Base-by-base conservation (phyloP, 2,329 filamentous ascomycete genomes). In the Purpureocillium lavendulum region DNA sequence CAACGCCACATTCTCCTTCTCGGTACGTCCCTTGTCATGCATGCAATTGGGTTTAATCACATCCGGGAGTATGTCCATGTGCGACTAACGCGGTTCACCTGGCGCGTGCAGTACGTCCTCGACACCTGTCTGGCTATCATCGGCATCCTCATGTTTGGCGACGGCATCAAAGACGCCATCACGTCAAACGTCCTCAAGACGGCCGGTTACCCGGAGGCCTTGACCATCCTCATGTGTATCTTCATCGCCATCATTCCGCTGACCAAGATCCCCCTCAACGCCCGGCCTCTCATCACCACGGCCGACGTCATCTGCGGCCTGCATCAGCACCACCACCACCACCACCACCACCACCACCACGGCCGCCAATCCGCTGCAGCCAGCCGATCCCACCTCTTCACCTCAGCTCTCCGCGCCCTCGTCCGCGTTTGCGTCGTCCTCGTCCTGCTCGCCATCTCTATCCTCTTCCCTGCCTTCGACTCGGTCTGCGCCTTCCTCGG, bases 131-230 rank as follows among this genome's bases (percentile, higher is more conserved):
- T 94, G 56, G 89, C 87, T 18, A 75, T 92, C 33, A 77, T 85
- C 10, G 90, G 92, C 30, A 75, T 92, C 42, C 72, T 96, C 47
- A 97, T 98, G 90, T 98, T 96, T 59, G 90, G 90, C 44, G 85
- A 94, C 49, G 73, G 68, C n/a, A 86, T 95, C 39, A 75, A 74
- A 41, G 89, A 95, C 47, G 87, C 94, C 59, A 82, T 97, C 57
- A 96, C 92, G 0, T 83, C 84, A 53, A 97, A 95, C 62, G 82
- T 98, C 44, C 76, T 97, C 48, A 69, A 74, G 38, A 83, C 79
- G 1, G 62, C 72, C 6, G 82, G 82, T 39, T 96, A 94, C 56
- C 87, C 90, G 1, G 66, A 75, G 11, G 71, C 68, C 1, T 62
- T 94, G 31, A 87, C 80, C n/a, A 64, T 90, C 35, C 69, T 90